Conservation (phyloP, 495 filamentous ascomycete genomes). For the Delitschia confertaspora region DNA sequence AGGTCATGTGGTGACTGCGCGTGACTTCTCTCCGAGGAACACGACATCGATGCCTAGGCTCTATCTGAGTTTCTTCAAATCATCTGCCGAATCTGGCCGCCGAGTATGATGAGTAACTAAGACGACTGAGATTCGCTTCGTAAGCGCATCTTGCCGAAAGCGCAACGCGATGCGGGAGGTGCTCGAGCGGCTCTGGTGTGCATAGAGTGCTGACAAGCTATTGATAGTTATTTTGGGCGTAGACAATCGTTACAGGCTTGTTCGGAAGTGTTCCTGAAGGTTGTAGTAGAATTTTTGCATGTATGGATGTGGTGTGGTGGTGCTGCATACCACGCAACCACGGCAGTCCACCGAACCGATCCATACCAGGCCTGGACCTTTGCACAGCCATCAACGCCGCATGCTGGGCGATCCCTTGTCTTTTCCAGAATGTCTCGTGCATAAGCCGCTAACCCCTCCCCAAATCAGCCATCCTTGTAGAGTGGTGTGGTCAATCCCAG, state of each 20-base stretch:
- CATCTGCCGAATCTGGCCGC: no score
- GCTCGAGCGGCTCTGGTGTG: neutral
- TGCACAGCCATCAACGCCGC: neutral
- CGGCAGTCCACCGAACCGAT: neutral
- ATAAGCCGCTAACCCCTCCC: no score
- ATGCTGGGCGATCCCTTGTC: neutral
- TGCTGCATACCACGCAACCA: neutral
- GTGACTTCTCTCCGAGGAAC: no score
- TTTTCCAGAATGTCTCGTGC: conserved; percentile 1
- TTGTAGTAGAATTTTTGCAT: neutral
- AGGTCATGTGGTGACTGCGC: no score
- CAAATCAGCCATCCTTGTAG: no score
- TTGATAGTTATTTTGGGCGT: conserved; percentile 17
- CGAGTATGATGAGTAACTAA: conserved; percentile 7
- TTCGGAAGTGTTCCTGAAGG: conserved; percentile 4
- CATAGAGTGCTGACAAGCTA: neutral
- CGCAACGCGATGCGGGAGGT: neutral
- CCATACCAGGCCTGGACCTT: neutral
- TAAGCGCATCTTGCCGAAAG: conserved; percentile 11
- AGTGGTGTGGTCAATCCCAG: no score
- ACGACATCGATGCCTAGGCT: no score
- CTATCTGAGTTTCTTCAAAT: no score
- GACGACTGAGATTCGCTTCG: conserved; percentile 12
- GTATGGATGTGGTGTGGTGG: neutral
- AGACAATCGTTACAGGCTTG: conserved; percentile 9